Base-by-base conservation (phyloP, 208 protist genomes). In the Leishmania lainsoni region DNA sequence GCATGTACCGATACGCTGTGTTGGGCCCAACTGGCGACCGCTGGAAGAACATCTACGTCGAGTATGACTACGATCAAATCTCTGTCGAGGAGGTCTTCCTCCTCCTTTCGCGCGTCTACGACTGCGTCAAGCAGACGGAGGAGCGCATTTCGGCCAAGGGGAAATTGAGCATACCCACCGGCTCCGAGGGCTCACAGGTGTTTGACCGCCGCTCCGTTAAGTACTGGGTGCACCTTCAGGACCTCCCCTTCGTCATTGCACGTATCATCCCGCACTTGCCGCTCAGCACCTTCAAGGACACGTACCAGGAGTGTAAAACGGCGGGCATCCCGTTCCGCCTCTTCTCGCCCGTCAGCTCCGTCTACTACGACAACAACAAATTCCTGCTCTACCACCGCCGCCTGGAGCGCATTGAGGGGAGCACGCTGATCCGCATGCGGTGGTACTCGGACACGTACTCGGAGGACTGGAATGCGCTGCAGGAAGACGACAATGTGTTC, bases 161-260 rank as follows among this genome's bases (percentile, higher is more conserved):
- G 3, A 90, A 94, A 78, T 75, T 80, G 39, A 75, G 75, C 29
- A 94, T 93, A 61, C 76, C 91, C 35, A 81, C 83, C n/a, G 93
- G 91, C 52, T 86, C 87, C 16, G 92, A 90, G 58, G 92, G 94
- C 59, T 93, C 93, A 68, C 94, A 98, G 83, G 90, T 93, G 54
- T 98, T 98, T 86, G 93, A 96, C 80, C 93, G 91, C 59, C 89
- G 90, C 72, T 96, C 91, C 22, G 91, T 96, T 20, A 96, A 98
- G 90, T 98, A 96, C 80, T 96, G 91, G 92, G 93, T 98, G 78
- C 92, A 96, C 81, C 76, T 88, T 86, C 93, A 96, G 84, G 93
- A 98, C 79, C 86, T 96, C 56, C 93, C 92, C 42, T 95, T 96
- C 81, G 86, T 96, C n/a, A 95, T 96, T 81, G 93, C 94, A 20